Conservation (phyloP, 169 alveolate genomes). For the Eimeria acervulina region DNA sequence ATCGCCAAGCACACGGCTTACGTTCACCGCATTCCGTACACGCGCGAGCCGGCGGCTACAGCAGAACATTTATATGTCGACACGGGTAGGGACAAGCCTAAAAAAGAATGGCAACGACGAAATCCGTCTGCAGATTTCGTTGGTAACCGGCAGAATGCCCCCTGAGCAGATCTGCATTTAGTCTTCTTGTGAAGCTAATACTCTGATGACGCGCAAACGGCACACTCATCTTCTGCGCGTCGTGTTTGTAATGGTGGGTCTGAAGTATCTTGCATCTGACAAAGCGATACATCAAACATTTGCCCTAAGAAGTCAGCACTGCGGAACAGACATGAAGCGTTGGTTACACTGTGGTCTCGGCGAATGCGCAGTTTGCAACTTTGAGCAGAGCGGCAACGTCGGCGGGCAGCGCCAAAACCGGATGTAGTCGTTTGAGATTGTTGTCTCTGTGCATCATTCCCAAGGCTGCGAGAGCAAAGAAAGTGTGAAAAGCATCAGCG, state of each 20-base stretch:
- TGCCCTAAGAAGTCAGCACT: neutral
- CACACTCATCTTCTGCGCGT: neutral
- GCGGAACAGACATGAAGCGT: neutral
- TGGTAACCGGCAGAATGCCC: neutral
- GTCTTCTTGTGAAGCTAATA: no score
- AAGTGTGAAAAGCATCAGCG: slow-evolving; percentile 96
- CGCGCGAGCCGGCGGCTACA: neutral
- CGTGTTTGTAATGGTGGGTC: neutral
- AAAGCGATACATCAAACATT: neutral
- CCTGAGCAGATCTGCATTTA: neutral
- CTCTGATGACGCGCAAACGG: neutral
- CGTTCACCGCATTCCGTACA: neutral
- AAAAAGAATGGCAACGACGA: neutral
- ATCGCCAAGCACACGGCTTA: neutral
- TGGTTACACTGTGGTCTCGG: neutral
- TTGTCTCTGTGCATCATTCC: slow-evolving; percentile 26
- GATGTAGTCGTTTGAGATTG: slow-evolving; percentile 70
- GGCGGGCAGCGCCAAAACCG: slow-evolving; percentile 74
- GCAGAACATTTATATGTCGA: neutral
- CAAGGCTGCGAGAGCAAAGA: slow-evolving; percentile 96
- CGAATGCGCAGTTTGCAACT: neutral
- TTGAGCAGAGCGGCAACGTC: neutral
- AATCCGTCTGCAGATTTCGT: neutral
- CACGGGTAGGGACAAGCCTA: neutral
- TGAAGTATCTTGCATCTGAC: neutral